Percentiles rank a stretch among this genome's conserved stretches.
These are phyloP conservation scores for Mortierella antarctica DNA, from an alignment of 192 early-diverging fungal genomes.

Conservation along the genomic window DNA sequence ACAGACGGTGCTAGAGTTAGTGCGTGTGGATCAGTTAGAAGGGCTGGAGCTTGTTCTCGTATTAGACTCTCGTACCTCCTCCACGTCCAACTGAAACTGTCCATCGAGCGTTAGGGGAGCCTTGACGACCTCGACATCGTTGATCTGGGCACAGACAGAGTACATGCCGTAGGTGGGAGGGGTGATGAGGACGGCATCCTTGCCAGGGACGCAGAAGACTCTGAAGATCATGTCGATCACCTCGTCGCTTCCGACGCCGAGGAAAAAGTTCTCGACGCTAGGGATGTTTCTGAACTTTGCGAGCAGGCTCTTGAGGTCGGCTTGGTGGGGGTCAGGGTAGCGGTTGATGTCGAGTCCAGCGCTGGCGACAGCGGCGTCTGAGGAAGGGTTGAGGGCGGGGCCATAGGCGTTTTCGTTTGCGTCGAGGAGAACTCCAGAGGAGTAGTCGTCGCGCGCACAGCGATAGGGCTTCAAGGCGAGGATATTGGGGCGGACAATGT, in stretches of 20 bases:
- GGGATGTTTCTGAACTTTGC: constrained; percentile 77
- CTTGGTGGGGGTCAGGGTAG: constrained; percentile 96
- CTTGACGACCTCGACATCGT: constrained; percentile 92
- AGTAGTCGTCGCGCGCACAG: constrained; percentile 98
- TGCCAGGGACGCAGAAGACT: constrained; percentile 89
- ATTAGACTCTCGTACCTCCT: constrained; percentile 57
- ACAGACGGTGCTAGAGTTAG: not conserved
- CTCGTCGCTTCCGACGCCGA: constrained; percentile 99
- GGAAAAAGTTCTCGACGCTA: constrained; percentile 78
- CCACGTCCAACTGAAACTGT: constrained; percentile 72
- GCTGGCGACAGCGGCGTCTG: constrained; percentile 40
- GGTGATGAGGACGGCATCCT: constrained; percentile 92
- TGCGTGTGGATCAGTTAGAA: not conserved
- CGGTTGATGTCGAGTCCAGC: constrained; percentile 76
- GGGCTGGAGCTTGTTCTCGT: too few relatives aligned
- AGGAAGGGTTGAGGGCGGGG: constrained; percentile 45
- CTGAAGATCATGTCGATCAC: constrained; percentile 91
- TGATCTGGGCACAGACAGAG: constrained; percentile 89
- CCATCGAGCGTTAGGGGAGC: constrained; percentile 80
- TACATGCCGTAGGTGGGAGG: constrained; percentile 99
- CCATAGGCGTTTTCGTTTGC: constrained; percentile 99
- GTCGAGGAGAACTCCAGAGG: constrained; percentile 93
- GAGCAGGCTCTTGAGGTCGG: constrained; percentile 82
- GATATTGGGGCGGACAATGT: constrained; percentile 86
- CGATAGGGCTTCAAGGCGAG: constrained; percentile 88